Conservation (phyloP, 805 yeast species). For the Candida sithepensis region DNA sequence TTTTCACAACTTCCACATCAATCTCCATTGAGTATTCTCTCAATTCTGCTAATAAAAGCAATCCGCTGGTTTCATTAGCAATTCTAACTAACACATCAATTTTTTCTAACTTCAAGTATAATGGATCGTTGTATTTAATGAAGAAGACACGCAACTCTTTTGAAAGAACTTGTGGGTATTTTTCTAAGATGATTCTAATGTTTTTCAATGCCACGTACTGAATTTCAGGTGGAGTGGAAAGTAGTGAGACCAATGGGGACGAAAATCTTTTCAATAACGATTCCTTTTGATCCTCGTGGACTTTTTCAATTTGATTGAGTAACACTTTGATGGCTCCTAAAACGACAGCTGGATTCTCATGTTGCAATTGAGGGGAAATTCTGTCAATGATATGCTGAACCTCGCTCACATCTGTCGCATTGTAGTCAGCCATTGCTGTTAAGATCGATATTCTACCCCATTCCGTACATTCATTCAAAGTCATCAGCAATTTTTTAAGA, state of each 20-base stretch:
- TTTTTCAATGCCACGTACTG: conserved; percentile 92
- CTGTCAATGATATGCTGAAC: conserved; percentile 85
- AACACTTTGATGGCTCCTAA: conserved; percentile 79
- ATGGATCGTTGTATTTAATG: conserved; percentile 81
- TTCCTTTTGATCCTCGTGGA: conserved; percentile 37
- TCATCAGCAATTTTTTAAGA: conserved; percentile 65
- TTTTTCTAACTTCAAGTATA: conserved; percentile 73
- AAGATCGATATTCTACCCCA: conserved; percentile 96
- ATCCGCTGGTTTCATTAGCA: conserved; percentile 56
- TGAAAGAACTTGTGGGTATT: conserved; percentile 74
- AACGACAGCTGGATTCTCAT: conserved; percentile 94
- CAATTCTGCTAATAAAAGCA: conserved; percentile 61
- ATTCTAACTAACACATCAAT: conserved; percentile 70
- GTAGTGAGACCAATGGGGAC: conserved; percentile 82
- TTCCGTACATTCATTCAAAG: conserved; percentile 95
- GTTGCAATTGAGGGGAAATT: conserved; percentile 92
- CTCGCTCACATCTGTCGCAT: conserved; percentile 53
- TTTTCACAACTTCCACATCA: conserved; percentile 71
- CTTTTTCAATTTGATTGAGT: conserved; percentile 57
- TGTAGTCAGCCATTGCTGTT: conserved; percentile 73
- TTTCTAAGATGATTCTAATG: conserved; percentile 83
- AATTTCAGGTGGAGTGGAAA: conserved; percentile 88
- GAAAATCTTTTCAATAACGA: conserved; percentile 63
- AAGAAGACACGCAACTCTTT: conserved; percentile 86
- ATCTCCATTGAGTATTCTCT: conserved; percentile 83